These are phyloP conservation scores for Flaveria trinervia DNA, from an alignment of 129 eudicot species.

Conservation along the genomic window DNA sequence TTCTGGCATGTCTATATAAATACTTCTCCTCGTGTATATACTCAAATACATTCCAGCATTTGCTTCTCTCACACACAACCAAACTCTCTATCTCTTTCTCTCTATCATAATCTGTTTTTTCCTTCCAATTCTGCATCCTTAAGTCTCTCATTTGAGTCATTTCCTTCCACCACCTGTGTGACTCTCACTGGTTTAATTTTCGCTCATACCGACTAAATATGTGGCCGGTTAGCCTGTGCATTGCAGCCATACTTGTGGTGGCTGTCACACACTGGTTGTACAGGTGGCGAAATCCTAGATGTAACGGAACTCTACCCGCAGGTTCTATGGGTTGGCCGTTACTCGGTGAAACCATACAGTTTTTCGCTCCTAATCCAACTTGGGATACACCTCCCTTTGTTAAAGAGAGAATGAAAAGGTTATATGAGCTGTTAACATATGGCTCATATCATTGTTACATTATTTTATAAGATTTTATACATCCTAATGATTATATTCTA, in stretches of 20 bases:
- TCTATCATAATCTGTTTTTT: conserved; percentile 4
- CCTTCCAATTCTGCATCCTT: too few relatives aligned
- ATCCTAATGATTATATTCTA: conserved; percentile 20
- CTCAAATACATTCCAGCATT: conserved; percentile 63
- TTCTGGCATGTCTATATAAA: conserved; percentile 66
- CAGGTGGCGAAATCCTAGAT: conserved; percentile 78
- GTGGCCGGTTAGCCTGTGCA: conserved; percentile 47
- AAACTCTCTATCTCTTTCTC: conserved; percentile 5
- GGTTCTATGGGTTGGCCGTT: conserved; percentile 98
- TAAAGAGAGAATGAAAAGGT: conserved; percentile 90
- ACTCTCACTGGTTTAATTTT: conserved; percentile 11
- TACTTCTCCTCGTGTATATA: conserved; percentile 47
- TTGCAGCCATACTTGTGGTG: conserved; percentile 39
- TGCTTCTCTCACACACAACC: conserved; percentile 37
- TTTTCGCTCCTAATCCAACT: conserved; percentile 65
- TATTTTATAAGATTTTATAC: conserved; percentile 3
- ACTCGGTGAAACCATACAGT: conserved; percentile 74
- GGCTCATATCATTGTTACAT: neutral
- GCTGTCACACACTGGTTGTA: conserved; percentile 62
- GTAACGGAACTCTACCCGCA: conserved; percentile 86
- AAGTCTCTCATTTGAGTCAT: too few relatives aligned
- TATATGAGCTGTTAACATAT: conserved; percentile 22
- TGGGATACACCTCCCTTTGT: conserved; percentile 77
- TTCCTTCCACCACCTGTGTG: neutral
- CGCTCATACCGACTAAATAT: conserved; percentile 25